phyloP scores from a whole-genome alignment of 169 alveolate species.

The Eimeria necatrix region DNA sequence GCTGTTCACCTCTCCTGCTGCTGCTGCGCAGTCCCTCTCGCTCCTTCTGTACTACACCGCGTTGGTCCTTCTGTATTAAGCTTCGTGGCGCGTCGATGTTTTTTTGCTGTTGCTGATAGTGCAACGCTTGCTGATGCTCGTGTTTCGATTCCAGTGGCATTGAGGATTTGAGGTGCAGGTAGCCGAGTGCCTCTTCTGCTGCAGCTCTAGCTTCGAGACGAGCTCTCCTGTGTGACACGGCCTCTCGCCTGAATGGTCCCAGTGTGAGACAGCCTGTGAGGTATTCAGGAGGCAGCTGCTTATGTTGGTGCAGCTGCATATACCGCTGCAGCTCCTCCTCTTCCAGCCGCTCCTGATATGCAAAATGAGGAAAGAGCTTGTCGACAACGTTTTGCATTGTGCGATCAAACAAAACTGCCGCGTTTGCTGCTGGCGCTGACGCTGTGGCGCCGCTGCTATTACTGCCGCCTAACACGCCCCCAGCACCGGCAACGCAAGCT shows the following conservation, averaged over 20 bases:
- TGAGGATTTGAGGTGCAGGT: conserved; percentile 38
- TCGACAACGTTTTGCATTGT: conserved; percentile 85
- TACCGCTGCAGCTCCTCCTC: conserved; percentile 76
- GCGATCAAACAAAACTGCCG: conserved; percentile 83
- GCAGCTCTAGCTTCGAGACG: conserved; percentile 61
- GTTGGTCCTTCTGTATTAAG: background rate
- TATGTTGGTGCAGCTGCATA: conserved; percentile 71
- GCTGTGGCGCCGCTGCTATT: conserved; percentile 42
- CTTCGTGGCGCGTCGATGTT: background rate
- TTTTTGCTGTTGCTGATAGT: conserved; percentile 6
- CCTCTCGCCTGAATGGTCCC: conserved; percentile 45
- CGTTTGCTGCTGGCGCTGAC: conserved; percentile 65
- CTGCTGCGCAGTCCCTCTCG: conserved; percentile 61
- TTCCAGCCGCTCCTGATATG: conserved; percentile 79
- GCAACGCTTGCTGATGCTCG: background rate
- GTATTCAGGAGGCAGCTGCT: conserved; percentile 64
- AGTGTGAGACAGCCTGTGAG: conserved; percentile 23
- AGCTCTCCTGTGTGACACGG: conserved; percentile 48
- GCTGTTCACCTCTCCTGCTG: background rate
- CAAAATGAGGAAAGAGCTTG: conserved; percentile 85
- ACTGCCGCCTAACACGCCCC: conserved; percentile 48
- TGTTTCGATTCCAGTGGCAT: conserved; percentile 1
- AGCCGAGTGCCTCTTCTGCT: conserved; percentile 48
- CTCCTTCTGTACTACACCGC: background rate
- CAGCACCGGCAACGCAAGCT: conserved; percentile 70